Conservation (phyloP, 192 early-diverging fungal genomes). For the Coemansia sp. region DNA sequence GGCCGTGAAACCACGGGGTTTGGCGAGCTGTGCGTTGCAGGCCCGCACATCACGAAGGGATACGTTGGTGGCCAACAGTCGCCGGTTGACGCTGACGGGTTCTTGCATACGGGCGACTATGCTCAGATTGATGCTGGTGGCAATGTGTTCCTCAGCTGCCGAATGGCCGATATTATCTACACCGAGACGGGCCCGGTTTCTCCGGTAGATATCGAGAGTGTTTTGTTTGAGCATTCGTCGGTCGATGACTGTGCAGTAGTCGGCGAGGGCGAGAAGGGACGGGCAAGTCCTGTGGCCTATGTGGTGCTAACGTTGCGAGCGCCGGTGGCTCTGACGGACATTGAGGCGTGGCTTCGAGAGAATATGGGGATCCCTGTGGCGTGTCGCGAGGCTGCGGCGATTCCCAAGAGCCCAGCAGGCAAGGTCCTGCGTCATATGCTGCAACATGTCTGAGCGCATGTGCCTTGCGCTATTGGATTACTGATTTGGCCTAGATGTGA, state of each 20-base stretch:
- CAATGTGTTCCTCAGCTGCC: slow-evolving; percentile 61
- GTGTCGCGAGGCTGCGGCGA: slow-evolving; percentile 9
- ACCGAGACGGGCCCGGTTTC: slow-evolving; percentile 68
- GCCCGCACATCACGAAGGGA: slow-evolving; percentile 81
- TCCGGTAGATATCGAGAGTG: slow-evolving; percentile 77
- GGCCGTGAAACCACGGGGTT: slow-evolving; percentile 60
- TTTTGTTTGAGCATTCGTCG: slow-evolving; percentile 59
- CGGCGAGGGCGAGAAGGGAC: slow-evolving; percentile 29
- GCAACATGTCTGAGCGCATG: not conserved
- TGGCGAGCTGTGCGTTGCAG: slow-evolving; percentile 81
- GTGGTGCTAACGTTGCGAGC: slow-evolving; percentile 4
- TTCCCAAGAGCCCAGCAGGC: slow-evolving; percentile 32
- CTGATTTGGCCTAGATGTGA: not conserved
- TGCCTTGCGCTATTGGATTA: not conserved
- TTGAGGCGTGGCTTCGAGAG: slow-evolving; percentile 15
- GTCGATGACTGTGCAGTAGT: slow-evolving; percentile 67
- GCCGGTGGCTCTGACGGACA: not conserved
- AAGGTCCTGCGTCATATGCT: slow-evolving; percentile 28
- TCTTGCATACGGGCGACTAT: slow-evolving; percentile 78
- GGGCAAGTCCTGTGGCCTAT: slow-evolving; percentile 9
- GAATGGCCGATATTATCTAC: slow-evolving; percentile 84
- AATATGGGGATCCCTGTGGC: slow-evolving; percentile 3
- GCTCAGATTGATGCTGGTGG: slow-evolving; percentile 62
- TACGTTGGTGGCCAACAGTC: slow-evolving; percentile 73
- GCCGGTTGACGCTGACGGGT: slow-evolving; percentile 69